Evolutionary conservation across 2,329 filamentous ascomycete species (phyloP).

Genomic region (Paramyrothecium sp.): DNA sequence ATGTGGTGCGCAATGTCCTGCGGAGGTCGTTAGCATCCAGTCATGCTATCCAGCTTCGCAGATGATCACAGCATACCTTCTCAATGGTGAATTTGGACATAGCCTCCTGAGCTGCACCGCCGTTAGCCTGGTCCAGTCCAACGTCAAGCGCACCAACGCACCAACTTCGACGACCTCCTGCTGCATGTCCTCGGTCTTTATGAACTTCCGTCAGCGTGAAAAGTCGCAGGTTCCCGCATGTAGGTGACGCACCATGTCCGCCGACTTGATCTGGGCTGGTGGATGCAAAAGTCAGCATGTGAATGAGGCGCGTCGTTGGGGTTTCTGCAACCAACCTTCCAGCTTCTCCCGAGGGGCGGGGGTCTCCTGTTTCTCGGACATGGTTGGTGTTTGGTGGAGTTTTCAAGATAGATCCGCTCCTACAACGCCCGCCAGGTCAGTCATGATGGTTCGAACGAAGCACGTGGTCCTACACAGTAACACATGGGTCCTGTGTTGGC

Average conservation of each 20-base stretch:
- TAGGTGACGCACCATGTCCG: slow-evolving; percentile 76
- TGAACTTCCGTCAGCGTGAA: slow-evolving; percentile 27
- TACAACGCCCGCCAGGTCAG: not conserved
- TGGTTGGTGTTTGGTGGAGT: slow-evolving; percentile 10
- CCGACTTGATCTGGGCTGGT: slow-evolving; percentile 93
- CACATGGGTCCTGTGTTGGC: too few species aligned
- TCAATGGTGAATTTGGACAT: slow-evolving; percentile 63
- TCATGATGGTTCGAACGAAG: too few species aligned
- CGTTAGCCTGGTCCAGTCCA: slow-evolving; percentile 20
- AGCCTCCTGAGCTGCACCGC: slow-evolving; percentile 54
- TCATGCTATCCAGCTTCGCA: not conserved
- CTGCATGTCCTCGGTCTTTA: slow-evolving; percentile 94
- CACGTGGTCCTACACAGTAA: too few species aligned
- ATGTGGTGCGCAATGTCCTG: slow-evolving; percentile 95
- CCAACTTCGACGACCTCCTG: slow-evolving; percentile 93
- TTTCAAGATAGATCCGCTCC: slow-evolving; percentile 1
- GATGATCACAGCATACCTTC: slow-evolving; percentile 41
- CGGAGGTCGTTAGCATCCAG: slow-evolving; percentile 12
- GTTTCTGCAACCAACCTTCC: slow-evolving; percentile 54
- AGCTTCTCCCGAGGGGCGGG: slow-evolving; percentile 66
- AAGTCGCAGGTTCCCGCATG: not conserved
- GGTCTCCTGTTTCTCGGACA: slow-evolving; percentile 36
- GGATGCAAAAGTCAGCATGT: slow-evolving; percentile 9
- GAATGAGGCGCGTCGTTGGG: slow-evolving; percentile 1
- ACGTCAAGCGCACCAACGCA: slow-evolving; percentile 47